Percentiles rank a stretch among this genome's conserved stretches.
phyloP scores from a whole-genome alignment of 352 stramenopile species.

The Phytophthora constricta region DNA sequence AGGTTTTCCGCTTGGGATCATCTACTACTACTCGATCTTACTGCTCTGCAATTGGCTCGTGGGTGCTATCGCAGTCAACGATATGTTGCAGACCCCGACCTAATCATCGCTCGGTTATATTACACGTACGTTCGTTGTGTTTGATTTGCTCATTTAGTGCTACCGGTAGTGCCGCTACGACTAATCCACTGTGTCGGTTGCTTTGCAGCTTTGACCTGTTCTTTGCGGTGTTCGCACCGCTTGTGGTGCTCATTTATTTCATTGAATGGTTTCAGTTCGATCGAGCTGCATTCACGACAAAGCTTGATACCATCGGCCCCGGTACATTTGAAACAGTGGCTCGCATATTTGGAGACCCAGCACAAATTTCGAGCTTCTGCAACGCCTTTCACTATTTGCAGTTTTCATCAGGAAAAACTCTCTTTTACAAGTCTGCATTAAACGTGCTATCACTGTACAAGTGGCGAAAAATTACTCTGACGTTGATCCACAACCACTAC shows the following conservation, averaged over 20 bases:
- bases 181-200: too few species aligned
- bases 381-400: conserved; percentile 17
- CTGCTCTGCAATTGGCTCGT: conserved; percentile 39
- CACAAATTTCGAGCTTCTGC: conserved; percentile 31
- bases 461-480: conserved; percentile 33
- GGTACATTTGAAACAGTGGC: conserved; percentile 27
- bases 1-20: conserved; percentile 38
- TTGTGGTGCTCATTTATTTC: conserved; percentile 36
- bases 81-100: conserved; percentile 16
- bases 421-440: conserved; percentile 38
- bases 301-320: conserved; percentile 8
- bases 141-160: neutral
- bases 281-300: conserved; percentile 13
- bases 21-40: conserved; percentile 34
- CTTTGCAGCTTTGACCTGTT: conserved; percentile 37
- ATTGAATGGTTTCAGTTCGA: conserved; percentile 39
- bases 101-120: conserved; percentile 31
- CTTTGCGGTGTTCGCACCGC: conserved; percentile 39
- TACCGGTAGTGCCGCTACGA: too few species aligned
- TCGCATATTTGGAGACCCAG: conserved; percentile 30
- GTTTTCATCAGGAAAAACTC: neutral
- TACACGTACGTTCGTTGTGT: conserved; percentile 44
- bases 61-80: conserved; percentile 43
- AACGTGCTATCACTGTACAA: conserved; percentile 41
- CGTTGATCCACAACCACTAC: conserved; percentile 26